Percentiles rank a stretch among this genome's conserved stretches.
These are phyloP conservation scores for Chaetomium globosum DNA, from an alignment of 2,329 filamentous ascomycete genomes.

Conservation along the genomic window DNA sequence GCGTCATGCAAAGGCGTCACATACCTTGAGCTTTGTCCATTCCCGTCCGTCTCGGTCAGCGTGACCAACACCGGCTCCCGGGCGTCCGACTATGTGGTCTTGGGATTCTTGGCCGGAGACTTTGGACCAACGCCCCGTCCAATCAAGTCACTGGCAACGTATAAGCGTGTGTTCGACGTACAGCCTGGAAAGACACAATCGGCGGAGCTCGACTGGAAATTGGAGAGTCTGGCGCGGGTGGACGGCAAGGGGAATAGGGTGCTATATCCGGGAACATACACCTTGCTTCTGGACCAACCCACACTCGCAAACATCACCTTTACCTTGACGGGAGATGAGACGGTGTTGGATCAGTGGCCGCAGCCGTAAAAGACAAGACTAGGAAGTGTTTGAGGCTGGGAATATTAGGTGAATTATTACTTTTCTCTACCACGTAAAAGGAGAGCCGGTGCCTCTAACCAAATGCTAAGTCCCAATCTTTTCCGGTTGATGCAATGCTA, in stretches of 20 bases:
- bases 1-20: constrained; percentile 40
- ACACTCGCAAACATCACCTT: constrained; percentile 48
- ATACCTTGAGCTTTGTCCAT: constrained; percentile 48
- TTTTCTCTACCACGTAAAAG: neutral
- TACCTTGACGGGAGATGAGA: constrained; percentile 49
- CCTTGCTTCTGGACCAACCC: constrained; percentile 50
- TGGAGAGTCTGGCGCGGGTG: constrained; percentile 54
- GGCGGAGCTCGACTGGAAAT: constrained; percentile 47
- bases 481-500: neutral
- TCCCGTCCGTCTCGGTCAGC: constrained; percentile 46
- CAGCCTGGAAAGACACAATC: constrained; percentile 42
- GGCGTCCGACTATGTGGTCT: constrained; percentile 56
- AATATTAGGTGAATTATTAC: neutral
- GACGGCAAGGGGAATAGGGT: constrained; percentile 55
- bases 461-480: neutral
- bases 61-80: constrained; percentile 53
- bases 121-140: constrained; percentile 55
- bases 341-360: constrained; percentile 46
- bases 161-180: constrained; percentile 50
- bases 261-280: constrained; percentile 58
- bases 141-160: constrained; percentile 56
- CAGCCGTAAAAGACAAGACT: constrained; percentile 18
- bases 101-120: constrained; percentile 53
- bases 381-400: neutral
- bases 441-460: neutral